These are phyloP conservation scores for Beauveria rudraprayagi DNA, from an alignment of 2,329 filamentous ascomycete genomes.

Conservation along the genomic window DNA sequence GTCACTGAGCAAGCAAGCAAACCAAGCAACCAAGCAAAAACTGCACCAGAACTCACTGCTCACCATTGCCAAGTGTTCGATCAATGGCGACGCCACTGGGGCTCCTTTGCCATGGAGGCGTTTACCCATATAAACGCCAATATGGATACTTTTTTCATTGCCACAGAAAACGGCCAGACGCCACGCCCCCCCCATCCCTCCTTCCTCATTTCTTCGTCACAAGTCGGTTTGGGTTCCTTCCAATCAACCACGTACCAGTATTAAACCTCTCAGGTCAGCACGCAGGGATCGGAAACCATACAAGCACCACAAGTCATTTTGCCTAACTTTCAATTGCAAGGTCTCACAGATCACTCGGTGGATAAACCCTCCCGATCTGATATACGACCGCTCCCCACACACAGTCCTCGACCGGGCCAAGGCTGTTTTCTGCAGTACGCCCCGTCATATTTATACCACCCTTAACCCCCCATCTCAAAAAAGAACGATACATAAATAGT, in stretches of 20 bases:
- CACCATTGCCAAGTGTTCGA: conserved; percentile 4
- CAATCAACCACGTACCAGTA: not conserved
- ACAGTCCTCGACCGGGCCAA: not conserved
- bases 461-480: conserved; percentile 18
- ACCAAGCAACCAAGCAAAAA: too few relatives aligned
- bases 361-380: conserved; percentile 9
- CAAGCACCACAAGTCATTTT: not conserved
- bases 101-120: conserved; percentile 2
- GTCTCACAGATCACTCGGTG: conserved; percentile 7
- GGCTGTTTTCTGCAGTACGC: not conserved
- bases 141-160: not conserved
- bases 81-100: conserved; percentile 11
- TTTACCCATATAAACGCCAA: conserved; percentile 9
- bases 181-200: not conserved
- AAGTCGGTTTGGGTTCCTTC: conserved; percentile 5
- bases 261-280: not conserved
- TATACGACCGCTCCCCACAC: conserved; percentile 4
- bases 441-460: conserved; percentile 8
- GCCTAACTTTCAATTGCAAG: not conserved
- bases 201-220: conserved; percentile 8
- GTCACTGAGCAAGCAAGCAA: too few relatives aligned
- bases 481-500: not conserved
- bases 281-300: not conserved
- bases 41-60: not conserved
- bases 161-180: conserved; percentile 6